Evolutionary conservation across 2,329 filamentous ascomycete genomes (phyloP).

Genomic region (Penicillium occitanis): DNA sequence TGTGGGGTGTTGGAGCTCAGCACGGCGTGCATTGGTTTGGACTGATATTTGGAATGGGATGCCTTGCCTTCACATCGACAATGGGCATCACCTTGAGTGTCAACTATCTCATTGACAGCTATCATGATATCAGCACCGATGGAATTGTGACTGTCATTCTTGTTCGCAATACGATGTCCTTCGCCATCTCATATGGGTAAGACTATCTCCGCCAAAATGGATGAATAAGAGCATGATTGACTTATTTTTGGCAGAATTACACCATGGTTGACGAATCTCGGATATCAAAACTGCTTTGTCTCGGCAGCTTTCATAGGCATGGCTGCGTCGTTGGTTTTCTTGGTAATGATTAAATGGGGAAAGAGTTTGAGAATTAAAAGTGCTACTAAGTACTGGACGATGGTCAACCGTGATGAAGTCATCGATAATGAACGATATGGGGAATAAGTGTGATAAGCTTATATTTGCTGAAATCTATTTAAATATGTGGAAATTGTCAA

Average conservation of each 20-base stretch:
- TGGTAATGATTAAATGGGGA: constrained; percentile 43
- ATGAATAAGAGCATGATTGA: not conserved
- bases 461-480: not conserved
- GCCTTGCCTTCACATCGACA: constrained; percentile 42
- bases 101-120: constrained; percentile 45
- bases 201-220: constrained; percentile 8
- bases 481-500: not conserved
- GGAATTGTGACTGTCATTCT: constrained; percentile 47
- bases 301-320: constrained; percentile 41
- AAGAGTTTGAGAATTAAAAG: constrained; percentile 38
- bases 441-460: not conserved
- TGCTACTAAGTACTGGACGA: constrained; percentile 39
- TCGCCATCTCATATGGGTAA: constrained; percentile 47
- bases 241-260: constrained; percentile 39
- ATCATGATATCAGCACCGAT: constrained; percentile 42
- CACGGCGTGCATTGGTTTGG: constrained; percentile 37
- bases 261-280: constrained; percentile 46
- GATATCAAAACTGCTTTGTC: constrained; percentile 50
- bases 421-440: not conserved
- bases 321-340: constrained; percentile 38
- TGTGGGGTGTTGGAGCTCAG: constrained; percentile 46
- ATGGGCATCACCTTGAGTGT: constrained; percentile 41
- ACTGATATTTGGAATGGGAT: constrained; percentile 44
- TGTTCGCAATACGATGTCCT: constrained; percentile 51
- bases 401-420: constrained; percentile 32